These are phyloP conservation scores for Alternaria sp. DNA, from an alignment of 2,329 filamentous ascomycete genomes.

Conservation along the genomic window DNA sequence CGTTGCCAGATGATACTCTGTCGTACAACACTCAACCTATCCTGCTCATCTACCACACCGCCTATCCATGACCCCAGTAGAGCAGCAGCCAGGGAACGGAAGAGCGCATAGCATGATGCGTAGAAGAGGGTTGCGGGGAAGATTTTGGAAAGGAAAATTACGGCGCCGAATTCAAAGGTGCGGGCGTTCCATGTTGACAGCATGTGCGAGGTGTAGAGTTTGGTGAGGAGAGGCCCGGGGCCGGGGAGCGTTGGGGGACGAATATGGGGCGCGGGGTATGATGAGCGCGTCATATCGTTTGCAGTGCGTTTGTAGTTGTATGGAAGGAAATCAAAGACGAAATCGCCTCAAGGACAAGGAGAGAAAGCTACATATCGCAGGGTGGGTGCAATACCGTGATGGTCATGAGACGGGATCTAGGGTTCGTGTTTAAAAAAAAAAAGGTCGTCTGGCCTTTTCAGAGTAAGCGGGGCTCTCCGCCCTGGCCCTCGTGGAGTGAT, in stretches of 20 bases:
- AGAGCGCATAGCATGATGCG: constrained; percentile 73
- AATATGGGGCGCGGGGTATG: constrained; percentile 12
- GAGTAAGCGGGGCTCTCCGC: too few relatives aligned
- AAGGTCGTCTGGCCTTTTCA: too few relatives aligned
- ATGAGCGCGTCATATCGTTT: constrained; percentile 16
- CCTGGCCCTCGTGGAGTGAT: not conserved
- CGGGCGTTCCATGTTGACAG: constrained; percentile 61
- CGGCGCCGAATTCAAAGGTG: constrained; percentile 60
- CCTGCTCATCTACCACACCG: constrained; percentile 63
- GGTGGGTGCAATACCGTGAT: constrained; percentile 9
- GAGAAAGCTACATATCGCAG: constrained; percentile 9
- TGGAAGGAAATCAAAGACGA: not conserved
- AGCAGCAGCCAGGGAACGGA: constrained; percentile 66
- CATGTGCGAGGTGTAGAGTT: constrained; percentile 58
- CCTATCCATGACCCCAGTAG: constrained; percentile 68
- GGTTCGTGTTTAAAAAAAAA: too few relatives aligned
- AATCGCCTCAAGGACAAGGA: not conserved
- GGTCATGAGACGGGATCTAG: constrained; percentile 24
- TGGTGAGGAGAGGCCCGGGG: constrained; percentile 32
- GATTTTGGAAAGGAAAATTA: constrained; percentile 58
- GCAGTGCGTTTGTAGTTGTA: too few relatives aligned
- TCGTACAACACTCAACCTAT: constrained; percentile 53
- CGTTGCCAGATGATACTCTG: constrained; percentile 54
- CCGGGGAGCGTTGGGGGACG: too few relatives aligned
- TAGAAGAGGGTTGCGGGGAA: constrained; percentile 67